phyloP scores from a whole-genome alignment of 768 basidiomycete species.

The Leccinum imitatum region DNA sequence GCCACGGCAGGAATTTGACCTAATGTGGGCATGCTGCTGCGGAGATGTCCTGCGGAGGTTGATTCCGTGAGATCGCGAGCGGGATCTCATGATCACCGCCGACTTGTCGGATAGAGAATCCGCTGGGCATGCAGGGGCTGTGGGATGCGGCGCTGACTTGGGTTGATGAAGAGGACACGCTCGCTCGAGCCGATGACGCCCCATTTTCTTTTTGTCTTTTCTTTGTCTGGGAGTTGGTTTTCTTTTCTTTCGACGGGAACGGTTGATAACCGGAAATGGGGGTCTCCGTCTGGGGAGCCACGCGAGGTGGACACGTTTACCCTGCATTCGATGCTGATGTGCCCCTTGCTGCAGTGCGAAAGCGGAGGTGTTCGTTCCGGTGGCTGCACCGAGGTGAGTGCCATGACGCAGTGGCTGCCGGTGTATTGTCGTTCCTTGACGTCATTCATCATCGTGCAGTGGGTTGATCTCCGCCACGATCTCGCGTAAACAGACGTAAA shows the following conservation, averaged over 20 bases:
- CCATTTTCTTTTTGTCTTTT: not conserved
- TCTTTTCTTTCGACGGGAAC: not conserved
- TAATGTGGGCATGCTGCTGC: conserved; percentile 11
- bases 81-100: conserved; percentile 14
- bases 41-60: conserved; percentile 10
- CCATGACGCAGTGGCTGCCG: conserved; percentile 23
- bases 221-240: not conserved
- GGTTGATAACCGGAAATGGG: conserved; percentile 20
- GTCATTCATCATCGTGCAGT: conserved; percentile 33
- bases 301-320: conserved; percentile 14
- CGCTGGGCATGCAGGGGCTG: conserved; percentile 6
- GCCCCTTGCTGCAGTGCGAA: conserved; percentile 44
- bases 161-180: conserved; percentile 10
- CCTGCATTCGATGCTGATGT: conserved; percentile 16
- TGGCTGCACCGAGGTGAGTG: conserved; percentile 80
- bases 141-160: not conserved
- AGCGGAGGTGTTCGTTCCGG: conserved; percentile 86
- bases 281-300: conserved; percentile 17
- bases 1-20: not conserved
- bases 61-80: conserved; percentile 13
- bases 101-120: conserved; percentile 1
- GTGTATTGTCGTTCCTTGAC: conserved; percentile 20
- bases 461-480: conserved; percentile 64
- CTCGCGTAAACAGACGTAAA: conserved; percentile 41
- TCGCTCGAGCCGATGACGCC: not conserved